Percentiles rank a stretch among this genome's conserved stretches.
These are phyloP conservation scores for Fagopyrum tataricum DNA, from an alignment of 148 eudicot species.

Conservation along the genomic window DNA sequence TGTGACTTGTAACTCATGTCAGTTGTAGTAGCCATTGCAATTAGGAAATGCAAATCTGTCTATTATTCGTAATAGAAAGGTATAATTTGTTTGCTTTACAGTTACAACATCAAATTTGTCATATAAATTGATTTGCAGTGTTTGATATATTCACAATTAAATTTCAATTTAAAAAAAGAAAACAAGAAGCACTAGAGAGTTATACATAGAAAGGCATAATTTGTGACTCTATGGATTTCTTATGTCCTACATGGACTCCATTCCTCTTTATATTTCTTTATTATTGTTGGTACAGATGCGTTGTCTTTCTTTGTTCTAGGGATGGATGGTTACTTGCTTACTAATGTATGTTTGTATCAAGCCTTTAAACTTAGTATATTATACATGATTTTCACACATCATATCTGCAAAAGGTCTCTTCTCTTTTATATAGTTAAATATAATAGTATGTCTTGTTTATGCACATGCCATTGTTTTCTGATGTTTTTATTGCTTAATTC, in stretches of 20 bases:
- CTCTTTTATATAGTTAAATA: neutral
- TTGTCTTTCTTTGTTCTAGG: neutral
- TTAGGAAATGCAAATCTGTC: neutral
- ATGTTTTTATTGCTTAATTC: neutral
- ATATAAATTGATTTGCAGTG: neutral
- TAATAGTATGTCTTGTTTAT: neutral
- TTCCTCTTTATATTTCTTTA: too few relatives aligned
- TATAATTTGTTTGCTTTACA: neutral
- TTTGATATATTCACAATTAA: neutral
- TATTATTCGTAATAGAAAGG: neutral
- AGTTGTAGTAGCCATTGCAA: neutral
- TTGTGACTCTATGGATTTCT: too few relatives aligned
- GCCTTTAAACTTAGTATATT: neutral
- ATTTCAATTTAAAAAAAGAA: neutral
- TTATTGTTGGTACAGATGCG: neutral
- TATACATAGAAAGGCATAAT: too few relatives aligned
- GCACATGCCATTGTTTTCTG: neutral
- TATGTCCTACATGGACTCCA: too few relatives aligned
- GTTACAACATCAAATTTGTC: neutral
- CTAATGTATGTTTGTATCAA: neutral
- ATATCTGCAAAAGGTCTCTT: neutral
- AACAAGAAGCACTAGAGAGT: neutral
- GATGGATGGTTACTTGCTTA: neutral
- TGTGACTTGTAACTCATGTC: neutral
- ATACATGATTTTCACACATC: neutral